These are phyloP conservation scores for Thinopyrum elongatum DNA, from an alignment of 176 grass and related monocot genomes.

Conservation along the genomic window DNA sequence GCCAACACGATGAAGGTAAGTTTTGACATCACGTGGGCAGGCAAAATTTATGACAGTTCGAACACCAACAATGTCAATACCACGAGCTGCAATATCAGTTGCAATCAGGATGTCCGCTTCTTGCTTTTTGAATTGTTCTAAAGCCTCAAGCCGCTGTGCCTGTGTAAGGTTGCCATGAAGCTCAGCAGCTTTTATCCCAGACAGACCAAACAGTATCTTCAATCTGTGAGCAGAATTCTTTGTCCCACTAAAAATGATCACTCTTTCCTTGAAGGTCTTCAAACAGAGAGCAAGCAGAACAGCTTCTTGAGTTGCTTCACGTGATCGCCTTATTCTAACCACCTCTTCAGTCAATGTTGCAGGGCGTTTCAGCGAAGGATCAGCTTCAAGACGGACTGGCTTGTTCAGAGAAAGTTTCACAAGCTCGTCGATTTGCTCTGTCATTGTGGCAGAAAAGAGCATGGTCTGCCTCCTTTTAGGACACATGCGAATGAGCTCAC, in stretches of 20 bases:
- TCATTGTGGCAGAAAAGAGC: slow-evolving; percentile 99
- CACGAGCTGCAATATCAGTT: slow-evolving; percentile 97
- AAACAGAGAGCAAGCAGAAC: slow-evolving; percentile 96
- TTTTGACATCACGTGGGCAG: slow-evolving; percentile 88
- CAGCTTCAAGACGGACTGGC: slow-evolving; percentile 86
- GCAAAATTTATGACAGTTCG: slow-evolving; percentile 93
- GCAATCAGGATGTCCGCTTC: slow-evolving; percentile 89
- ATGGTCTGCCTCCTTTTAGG: slow-evolving; percentile 91
- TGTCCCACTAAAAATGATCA: slow-evolving; percentile 96
- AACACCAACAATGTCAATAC: slow-evolving; percentile 96
- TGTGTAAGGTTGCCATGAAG: slow-evolving; percentile 99
- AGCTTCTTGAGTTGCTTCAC: slow-evolving; percentile 89
- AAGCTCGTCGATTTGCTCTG: slow-evolving; percentile 77
- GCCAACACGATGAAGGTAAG: slow-evolving; percentile 94
- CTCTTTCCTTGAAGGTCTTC: slow-evolving; percentile 87
- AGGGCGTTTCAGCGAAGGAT: slow-evolving; percentile 79
- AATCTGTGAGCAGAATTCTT: slow-evolving; percentile 91
- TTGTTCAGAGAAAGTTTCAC: slow-evolving; percentile 91
- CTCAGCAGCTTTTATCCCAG: slow-evolving; percentile 90
- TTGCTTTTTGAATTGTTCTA: slow-evolving; percentile 95
- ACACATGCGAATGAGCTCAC: slow-evolving; percentile 87
- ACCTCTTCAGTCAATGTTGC: slow-evolving; percentile 87
- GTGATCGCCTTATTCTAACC: slow-evolving; percentile 78
- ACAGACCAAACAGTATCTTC: slow-evolving; percentile 97
- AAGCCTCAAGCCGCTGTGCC: slow-evolving; percentile 90